These are phyloP conservation scores for Anthostomella pinea DNA, from an alignment of 2,329 filamentous ascomycete species.

Conservation along the genomic window DNA sequence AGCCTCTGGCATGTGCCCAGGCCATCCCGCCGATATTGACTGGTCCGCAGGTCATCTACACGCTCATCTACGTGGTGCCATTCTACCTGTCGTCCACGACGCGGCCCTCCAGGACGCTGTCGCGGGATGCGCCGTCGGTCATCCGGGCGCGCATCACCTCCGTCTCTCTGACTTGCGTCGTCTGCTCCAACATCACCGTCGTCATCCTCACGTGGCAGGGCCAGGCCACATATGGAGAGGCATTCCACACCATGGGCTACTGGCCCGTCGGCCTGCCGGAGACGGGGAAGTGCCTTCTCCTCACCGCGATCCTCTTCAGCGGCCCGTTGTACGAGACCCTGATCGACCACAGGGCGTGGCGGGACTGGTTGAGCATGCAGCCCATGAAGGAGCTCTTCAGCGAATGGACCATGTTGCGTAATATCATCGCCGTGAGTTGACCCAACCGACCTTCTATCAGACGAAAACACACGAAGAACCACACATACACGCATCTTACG, in stretches of 20 bases:
- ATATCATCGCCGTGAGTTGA: slow-evolving; percentile 76
- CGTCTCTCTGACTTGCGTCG: slow-evolving; percentile 71
- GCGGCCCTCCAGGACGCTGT: slow-evolving; percentile 73
- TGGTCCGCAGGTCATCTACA: slow-evolving; percentile 70
- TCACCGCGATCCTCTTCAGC: slow-evolving; percentile 77
- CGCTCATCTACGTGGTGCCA: slow-evolving; percentile 83
- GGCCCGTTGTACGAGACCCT: slow-evolving; percentile 81
- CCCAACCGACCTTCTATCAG: no score
- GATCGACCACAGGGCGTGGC: slow-evolving; percentile 69
- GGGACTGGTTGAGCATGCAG: slow-evolving; percentile 56
- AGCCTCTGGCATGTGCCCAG: no score
- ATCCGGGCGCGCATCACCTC: slow-evolving; percentile 83
- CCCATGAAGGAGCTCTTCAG: slow-evolving; percentile 59
- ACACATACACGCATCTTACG: slow-evolving; percentile 2
- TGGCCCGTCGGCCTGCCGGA: slow-evolving; percentile 73
- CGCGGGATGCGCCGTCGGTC: slow-evolving; percentile 83
- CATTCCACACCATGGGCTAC: slow-evolving; percentile 71
- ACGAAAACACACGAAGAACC: background rate
- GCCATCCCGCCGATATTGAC: no score
- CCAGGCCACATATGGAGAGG: slow-evolving; percentile 47
- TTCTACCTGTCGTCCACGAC: slow-evolving; percentile 83
- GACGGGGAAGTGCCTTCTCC: slow-evolving; percentile 58
- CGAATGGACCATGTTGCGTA: slow-evolving; percentile 82
- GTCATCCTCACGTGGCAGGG: slow-evolving; percentile 59
- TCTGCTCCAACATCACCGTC: slow-evolving; percentile 66